A percentile compares a stretch with the other conserved stretches of the same genome.
Conservation (phyloP, 192 early-diverging fungal genomes). For the Coemansia sp. region DNA sequence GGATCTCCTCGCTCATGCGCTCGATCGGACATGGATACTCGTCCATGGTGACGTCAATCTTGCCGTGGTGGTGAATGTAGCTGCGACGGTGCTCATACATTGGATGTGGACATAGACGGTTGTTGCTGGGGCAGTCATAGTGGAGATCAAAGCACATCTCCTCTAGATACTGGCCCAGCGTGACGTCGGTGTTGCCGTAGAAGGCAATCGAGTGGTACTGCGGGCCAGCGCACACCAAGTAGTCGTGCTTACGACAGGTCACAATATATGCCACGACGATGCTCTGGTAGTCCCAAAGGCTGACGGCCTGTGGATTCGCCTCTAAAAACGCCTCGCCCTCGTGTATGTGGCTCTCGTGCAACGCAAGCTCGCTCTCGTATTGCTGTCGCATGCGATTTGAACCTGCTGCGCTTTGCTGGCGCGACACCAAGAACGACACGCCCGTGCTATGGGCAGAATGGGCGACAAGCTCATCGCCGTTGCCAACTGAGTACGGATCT, state of each 20-base stretch:
- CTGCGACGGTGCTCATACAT: constrained; percentile 81
- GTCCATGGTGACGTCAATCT: constrained; percentile 75
- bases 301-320: constrained; percentile 46
- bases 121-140: constrained; percentile 61
- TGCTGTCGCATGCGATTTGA: constrained; percentile 54
- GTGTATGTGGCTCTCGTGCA: constrained; percentile 48
- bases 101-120: constrained; percentile 74
- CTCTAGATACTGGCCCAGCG: constrained; percentile 87
- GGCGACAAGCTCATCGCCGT: neutral
- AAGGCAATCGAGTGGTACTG: constrained; percentile 83
- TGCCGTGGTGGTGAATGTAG: constrained; percentile 84
- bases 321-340: constrained; percentile 50
- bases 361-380: constrained; percentile 54
- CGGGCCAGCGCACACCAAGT: constrained; percentile 65
- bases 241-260: constrained; percentile 50
- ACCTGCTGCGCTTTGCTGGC: constrained; percentile 53
- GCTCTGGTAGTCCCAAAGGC: constrained; percentile 57
- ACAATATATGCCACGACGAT: constrained; percentile 52
- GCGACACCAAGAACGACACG: constrained; percentile 51
- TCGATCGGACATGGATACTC: constrained; percentile 62
- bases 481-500: neutral
- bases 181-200: constrained; percentile 74
- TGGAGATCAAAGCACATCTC: constrained; percentile 75
- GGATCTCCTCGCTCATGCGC: constrained; percentile 72
- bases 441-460: constrained; percentile 21